Conservation (phyloP, 202 grass and related monocot species). For the Dendrocalamus latiflorus region DNA sequence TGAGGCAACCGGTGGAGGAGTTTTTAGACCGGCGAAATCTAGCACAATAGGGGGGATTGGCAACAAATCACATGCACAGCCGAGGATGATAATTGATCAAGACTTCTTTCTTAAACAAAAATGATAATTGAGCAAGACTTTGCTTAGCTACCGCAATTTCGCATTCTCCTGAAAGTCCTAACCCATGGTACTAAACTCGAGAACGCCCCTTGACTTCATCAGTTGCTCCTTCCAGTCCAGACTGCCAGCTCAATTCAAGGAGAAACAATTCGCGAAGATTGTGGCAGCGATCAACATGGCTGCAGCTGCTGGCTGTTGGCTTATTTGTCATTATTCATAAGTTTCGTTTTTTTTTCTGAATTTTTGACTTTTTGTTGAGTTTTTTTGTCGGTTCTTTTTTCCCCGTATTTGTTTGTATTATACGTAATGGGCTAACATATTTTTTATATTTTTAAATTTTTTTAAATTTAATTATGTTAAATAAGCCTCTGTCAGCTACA, state of each 20-base stretch:
- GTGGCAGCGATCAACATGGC: too few relatives aligned
- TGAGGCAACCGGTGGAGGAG: not conserved
- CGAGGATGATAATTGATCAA: not conserved
- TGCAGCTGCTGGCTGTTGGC: too few relatives aligned
- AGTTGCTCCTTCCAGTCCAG: not conserved
- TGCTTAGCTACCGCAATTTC: not conserved
- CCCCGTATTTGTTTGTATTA: too few relatives aligned
- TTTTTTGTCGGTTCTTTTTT: too few relatives aligned
- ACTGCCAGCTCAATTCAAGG: not conserved
- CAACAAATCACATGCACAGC: not conserved
- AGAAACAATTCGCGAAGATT: not conserved
- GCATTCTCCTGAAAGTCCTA: not conserved
- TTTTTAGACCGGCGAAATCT: not conserved
- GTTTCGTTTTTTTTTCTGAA: too few relatives aligned
- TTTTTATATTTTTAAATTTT: too few relatives aligned
- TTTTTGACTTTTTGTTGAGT: too few relatives aligned
- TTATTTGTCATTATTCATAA: too few relatives aligned
- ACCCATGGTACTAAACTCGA: not conserved
- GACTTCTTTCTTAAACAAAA: not conserved
- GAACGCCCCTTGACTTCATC: not conserved
- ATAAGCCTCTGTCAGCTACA: too few relatives aligned
- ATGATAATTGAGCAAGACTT: not conserved
- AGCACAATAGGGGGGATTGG: not conserved
- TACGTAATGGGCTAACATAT: too few relatives aligned
- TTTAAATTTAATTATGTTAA: too few relatives aligned